Base-by-base conservation (phyloP, 1,284 basidiomycete species). In the Ustilago hordei region DNA sequence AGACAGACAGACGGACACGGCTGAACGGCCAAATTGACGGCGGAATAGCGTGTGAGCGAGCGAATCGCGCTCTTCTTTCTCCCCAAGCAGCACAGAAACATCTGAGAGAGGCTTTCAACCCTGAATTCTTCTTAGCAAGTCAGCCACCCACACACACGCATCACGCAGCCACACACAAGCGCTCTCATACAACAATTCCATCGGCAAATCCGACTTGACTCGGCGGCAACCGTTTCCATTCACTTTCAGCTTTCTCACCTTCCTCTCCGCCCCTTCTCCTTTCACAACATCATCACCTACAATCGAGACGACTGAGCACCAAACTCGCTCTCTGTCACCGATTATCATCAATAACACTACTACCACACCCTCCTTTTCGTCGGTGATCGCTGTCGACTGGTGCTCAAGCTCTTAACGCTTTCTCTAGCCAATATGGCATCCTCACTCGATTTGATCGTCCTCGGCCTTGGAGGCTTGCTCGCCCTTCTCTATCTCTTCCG, bases 401-500 rank as follows among this genome's bases (percentile, higher is more conserved):
- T 50, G 59, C 45, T 36, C 41, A 43, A 38, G 28, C 48, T 34
- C 15, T 32, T 12, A 28, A 50, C 48, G 28, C 28, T 43, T 43
- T 45, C 13, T 8, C n/a, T 19, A 34, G n/a, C 55, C 64, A 68
- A 19, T 28, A 80, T 80, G 78, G 75, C 69, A 13, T 72, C 72
- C 39, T 64, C 68, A 53, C 67, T 78, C 57, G 78, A 80, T 63
- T 54, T 80, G 59, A 64, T 78, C 68, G 72, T 80, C 31, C 78
- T 80, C 61, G 75, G 71, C 65, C 59, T 78, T 34, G 79, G 64
- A 31, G 75, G 70, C 55, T 48, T 79, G 53, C 65, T 80, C 7
- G 82, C 81, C 48, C 59, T 74, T 55, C 73, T 84, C 47, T 84
- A 82, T 59, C 77, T 84, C 64, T 83, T 81, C 75, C 71, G 72